A percentile compares a stretch with the other conserved stretches of the same genome.
Evolutionary conservation across 78 protist species (phyloP).

Genomic region (Dictyostelium purpureum): DNA sequence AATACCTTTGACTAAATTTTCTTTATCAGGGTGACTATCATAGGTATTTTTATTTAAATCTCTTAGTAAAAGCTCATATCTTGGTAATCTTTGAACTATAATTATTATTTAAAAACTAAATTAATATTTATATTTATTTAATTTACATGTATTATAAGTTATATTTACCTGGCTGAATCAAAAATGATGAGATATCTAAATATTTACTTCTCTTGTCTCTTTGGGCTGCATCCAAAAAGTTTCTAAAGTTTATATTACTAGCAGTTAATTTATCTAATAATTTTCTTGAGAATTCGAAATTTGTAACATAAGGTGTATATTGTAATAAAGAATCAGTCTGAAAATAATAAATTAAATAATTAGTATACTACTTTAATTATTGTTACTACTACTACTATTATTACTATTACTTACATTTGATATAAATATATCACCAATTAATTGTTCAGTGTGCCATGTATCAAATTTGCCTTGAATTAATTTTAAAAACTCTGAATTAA

Average conservation of each 20-base stretch:
- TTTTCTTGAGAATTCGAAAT: slow-evolving; percentile 14
- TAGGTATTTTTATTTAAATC: not conserved
- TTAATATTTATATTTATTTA: too few species aligned
- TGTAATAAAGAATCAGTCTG: slow-evolving; percentile 29
- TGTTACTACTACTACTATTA: too few species aligned
- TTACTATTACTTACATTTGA: not conserved
- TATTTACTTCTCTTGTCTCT: slow-evolving; percentile 32
- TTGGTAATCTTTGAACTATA: slow-evolving; percentile 42
- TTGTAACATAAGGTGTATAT: slow-evolving; percentile 30
- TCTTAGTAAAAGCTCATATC: slow-evolving; percentile 13
- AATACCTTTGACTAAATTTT: not conserved
- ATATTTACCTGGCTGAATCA: slow-evolving; percentile 47
- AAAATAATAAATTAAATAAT: too few species aligned
- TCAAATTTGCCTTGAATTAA: not conserved
- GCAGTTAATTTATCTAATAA: not conserved
- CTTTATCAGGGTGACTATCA: not conserved
- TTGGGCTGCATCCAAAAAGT: slow-evolving; percentile 45
- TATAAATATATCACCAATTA: slow-evolving; percentile 22
- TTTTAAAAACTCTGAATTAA: not conserved
- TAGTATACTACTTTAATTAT: not conserved
- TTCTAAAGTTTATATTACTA: not conserved
- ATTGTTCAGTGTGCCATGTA: not conserved
- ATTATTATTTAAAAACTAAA: too few species aligned
- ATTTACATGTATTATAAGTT: too few species aligned
- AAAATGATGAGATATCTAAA: slow-evolving; percentile 27